These are phyloP conservation scores for Aschersonia sp. DNA, from an alignment of 2,329 filamentous ascomycete species.

Conservation along the genomic window DNA sequence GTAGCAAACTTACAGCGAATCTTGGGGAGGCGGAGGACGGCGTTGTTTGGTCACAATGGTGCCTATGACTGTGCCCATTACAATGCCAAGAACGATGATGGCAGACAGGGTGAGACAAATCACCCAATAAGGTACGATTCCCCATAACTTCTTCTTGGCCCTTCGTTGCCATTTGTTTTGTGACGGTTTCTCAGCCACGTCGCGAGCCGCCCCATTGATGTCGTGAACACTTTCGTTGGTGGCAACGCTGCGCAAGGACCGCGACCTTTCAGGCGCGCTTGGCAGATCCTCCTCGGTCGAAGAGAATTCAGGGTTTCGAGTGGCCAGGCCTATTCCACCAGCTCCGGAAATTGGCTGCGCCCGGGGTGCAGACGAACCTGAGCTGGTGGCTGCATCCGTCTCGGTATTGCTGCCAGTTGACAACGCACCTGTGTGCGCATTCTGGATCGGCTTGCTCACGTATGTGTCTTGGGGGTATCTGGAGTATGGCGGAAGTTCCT, in stretches of 20 bases:
- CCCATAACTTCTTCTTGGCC: conserved; percentile 40
- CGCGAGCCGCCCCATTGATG: conserved; percentile 34
- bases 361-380: background rate
- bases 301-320: conserved; percentile 47
- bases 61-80: conserved; percentile 38
- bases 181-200: conserved; percentile 31
- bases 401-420: background rate
- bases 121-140: conserved; percentile 48
- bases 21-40: conserved; percentile 1
- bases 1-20: conserved; percentile 11
- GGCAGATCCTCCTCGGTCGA: conserved; percentile 39
- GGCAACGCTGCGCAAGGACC: conserved; percentile 33
- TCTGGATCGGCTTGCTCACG: conserved; percentile 22
- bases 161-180: conserved; percentile 35
- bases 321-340: conserved; percentile 45
- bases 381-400: background rate
- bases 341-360: conserved; percentile 33
- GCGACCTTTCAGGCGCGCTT: conserved; percentile 26
- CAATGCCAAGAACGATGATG: conserved; percentile 35
- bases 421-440: conserved; percentile 7
- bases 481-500: conserved; percentile 84
- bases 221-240: conserved; percentile 30
- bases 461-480: conserved; percentile 67
- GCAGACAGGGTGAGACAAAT: conserved; percentile 33
- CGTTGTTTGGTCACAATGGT: conserved; percentile 9